Base-by-base conservation (phyloP, 2,329 filamentous ascomycete genomes). In the Mycosphaerella sp. region DNA sequence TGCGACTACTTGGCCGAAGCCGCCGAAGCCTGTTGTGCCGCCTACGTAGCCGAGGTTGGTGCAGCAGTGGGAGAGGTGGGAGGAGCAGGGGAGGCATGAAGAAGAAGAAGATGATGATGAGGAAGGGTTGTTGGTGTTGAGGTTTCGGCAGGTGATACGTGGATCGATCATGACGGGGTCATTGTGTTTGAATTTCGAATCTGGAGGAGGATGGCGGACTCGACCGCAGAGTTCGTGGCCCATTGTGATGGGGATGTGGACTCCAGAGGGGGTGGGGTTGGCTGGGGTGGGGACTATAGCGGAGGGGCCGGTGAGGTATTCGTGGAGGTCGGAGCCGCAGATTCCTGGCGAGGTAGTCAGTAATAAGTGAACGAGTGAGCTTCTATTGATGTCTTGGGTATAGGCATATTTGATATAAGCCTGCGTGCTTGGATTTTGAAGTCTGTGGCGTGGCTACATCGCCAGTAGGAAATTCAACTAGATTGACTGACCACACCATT, bases 191-290 rank as follows among this genome's bases (percentile, higher is more conserved):
- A 62, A 52, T 32, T 49, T 49, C 6, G 50, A 56, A 1, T 45
- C 46, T 6, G 43, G 30, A 6, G 58, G 53, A 16, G 55, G 42
- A 18, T 44, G 49, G 9, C 44, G 48, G 14, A 62, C 54, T 21
- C 49, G 50, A 13, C 60, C 60, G 44, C 56, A 61, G 48, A 63
- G 58, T 44, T 63, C 59, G 42, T 63, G 59, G 30, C 60, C 56
- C 8, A 56, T 34, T 17, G 53, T 58, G 2, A 52, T 25, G 7
- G 53, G 53, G 4, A 55, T 47, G 14, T 52, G 36, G n/a, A 50
- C 40, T 16, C 47, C 42, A 13, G 47, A 39, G 21, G 49, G 42
- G 13, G 40, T 18, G 27, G 54, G 54, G 6, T 41, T 42, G 14
- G 46, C 44, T 30, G 44, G 48, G 9, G 55, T 55, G 4, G 52